Base-by-base conservation (phyloP, 495 filamentous ascomycete species). In the Rostrohypoxylon terebratum region DNA sequence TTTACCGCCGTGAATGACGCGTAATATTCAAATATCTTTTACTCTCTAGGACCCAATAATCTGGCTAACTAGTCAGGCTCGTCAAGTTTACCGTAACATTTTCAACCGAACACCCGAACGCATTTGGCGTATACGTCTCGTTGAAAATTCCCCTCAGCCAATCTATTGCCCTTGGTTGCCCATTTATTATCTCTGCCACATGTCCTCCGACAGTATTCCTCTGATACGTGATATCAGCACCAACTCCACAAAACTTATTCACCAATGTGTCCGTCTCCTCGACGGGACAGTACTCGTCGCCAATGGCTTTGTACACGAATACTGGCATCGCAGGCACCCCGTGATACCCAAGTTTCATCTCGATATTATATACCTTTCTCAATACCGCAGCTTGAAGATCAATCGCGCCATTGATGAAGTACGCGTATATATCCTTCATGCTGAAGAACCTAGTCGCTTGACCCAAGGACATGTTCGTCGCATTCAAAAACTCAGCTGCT, bases 231-330 rank as follows among this genome's bases (percentile, higher is more conserved):
- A 84, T 79, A 36, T 78, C 78, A 20, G 75, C 79, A 1, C 79
- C 80, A 2, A 71, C 69, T 0, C 55, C 55, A 10, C 83, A 86
- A 51, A 81, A 85, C 47, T 73, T 71, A 0, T 74, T 66, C 5
- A 86, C 77, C 21, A 86, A 66, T 3, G 38, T 78, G 71, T 87
- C 85, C 1, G 81, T 86, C 33, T 84, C 81, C 4, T 54, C 66
- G 2, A 85, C 75, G 1, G 74, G 51, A 40, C 77, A 82, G 50
- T 85, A 74, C 74, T 87, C 78, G 68, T 87, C 85, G 0, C 76
- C 33, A 18, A 85, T 77, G 8, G 84, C 83, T 68, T 88, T 86
- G 76, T 88, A 87, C 0, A 82, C 57, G 63, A 81, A 87, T n/a
- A 85, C 25, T 1, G 84, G 85, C 73, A 83, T 82, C 16, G 72